Conservation (phyloP, 1,284 basidiomycete genomes). For the Ceratobasidium theobromae region DNA sequence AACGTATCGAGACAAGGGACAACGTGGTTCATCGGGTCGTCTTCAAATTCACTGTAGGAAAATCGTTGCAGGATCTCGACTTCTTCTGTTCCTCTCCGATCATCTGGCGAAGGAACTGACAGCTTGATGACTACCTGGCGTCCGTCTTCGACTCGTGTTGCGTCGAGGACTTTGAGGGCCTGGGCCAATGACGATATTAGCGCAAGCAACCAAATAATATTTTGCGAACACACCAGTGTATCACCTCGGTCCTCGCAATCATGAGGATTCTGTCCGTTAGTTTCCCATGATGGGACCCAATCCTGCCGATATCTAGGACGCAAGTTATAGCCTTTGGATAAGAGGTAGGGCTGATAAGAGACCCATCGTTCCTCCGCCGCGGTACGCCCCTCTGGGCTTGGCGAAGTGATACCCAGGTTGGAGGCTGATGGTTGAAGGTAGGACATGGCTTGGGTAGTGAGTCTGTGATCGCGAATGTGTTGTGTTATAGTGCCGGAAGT, state of each 20-base stretch:
- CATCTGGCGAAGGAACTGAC: slow-evolving; percentile 1
- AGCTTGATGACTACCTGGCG: slow-evolving; percentile 18
- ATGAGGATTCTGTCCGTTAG: background rate
- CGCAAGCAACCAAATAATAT: background rate
- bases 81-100: slow-evolving; percentile 17
- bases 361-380: slow-evolving; percentile 19
- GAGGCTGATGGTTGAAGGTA: background rate
- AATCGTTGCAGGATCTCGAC: slow-evolving; percentile 13
- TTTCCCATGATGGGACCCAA: slow-evolving; percentile 16
- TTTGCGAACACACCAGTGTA: background rate
- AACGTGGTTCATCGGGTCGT: slow-evolving; percentile 8
- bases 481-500: background rate
- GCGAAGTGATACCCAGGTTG: background rate
- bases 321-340: slow-evolving; percentile 17
- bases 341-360: slow-evolving; percentile 24
- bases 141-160: slow-evolving; percentile 1
- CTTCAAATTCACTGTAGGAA: background rate
- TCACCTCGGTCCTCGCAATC: slow-evolving; percentile 17
- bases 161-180: slow-evolving; percentile 11
- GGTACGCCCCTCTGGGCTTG: slow-evolving; percentile 17
- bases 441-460: slow-evolving; percentile 7
- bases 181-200: background rate
- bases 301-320: slow-evolving; percentile 18
- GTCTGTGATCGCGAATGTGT: background rate
- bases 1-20: slow-evolving; percentile 14